Base-by-base conservation (phyloP, 179 eudicot species). In the Gypsophila paniculata region DNA sequence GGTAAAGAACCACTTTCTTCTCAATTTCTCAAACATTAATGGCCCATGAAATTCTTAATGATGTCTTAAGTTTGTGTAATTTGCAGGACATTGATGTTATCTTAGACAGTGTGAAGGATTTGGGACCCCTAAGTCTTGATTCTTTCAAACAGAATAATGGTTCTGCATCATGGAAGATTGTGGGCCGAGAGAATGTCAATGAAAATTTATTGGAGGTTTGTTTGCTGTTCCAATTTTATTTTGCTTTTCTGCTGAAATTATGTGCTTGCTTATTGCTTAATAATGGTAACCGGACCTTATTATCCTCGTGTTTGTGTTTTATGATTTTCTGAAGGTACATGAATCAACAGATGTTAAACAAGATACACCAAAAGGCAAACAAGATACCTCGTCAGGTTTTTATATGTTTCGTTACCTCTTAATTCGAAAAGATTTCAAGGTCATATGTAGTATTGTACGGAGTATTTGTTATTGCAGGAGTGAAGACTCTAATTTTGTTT, bases 161-260 rank as follows among this genome's bases (percentile, higher is more conserved):
- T 76, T 89, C 98, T 69, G 89, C 93, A 1, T 92, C 93, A 17
- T 95, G 96, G 99, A 92, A 83, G 75, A 69, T 83, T 76, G 84
- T 65, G 73, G 94, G 85, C 32, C 72, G 77, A 65, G 86, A 87
- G 75, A 68, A 60, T 62, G 52, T 65, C 6, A 71, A 74, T 73
- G 83, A 83, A 46, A 38, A 76, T 71, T 72, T 76, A 72, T 58
- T 69, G 66, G 94, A 89, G 93, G 96, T 93, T 67, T 78, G 88
- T 74, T 55, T 65, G 51, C 69, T 60, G 19, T 69, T 53, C 39
- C 39, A 21, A 22, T 8, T 3, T 14, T 13, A 6, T 4, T 44
- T 18, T 9, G 22, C 26, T 25, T 74, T 42, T 2, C 26, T 34
- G 23, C 15, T 22, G 25, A 36, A 42, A 29, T 25, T 3, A 19